Conservation (phyloP, 2,329 filamentous ascomycete species). For the Sporothrix inflata region DNA sequence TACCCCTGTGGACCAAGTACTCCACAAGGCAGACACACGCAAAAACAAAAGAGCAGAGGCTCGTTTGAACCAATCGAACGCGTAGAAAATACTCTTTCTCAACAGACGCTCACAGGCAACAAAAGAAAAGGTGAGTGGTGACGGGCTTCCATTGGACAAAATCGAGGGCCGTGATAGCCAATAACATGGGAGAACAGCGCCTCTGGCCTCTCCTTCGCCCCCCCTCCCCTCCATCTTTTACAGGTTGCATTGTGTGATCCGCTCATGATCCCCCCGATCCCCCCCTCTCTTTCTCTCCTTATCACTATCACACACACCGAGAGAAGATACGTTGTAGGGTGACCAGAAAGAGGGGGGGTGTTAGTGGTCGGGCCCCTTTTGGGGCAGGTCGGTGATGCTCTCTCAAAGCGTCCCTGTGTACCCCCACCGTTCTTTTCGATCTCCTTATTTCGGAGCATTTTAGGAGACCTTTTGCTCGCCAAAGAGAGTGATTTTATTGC, state of each 20-base stretch:
- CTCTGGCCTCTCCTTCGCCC: background rate
- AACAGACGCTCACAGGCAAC: background rate
- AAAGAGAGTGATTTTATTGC: background rate
- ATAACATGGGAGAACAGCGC: background rate
- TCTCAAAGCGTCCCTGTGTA: constrained; percentile 6
- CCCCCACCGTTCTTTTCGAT: background rate
- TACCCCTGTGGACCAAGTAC: too few species aligned
- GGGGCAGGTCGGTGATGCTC: background rate
- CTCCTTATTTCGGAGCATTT: background rate
- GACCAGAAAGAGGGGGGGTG: background rate
- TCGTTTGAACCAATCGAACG: background rate
- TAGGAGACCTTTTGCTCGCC: too few species aligned
- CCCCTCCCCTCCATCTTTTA: background rate
- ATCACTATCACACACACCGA: constrained; percentile 19
- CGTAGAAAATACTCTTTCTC: background rate
- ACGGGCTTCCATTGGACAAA: background rate
- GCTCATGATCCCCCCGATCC: background rate
- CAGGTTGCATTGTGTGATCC: constrained; percentile 4
- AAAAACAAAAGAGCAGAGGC: background rate
- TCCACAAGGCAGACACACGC: background rate
- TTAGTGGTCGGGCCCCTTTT: background rate
- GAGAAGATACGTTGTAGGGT: background rate
- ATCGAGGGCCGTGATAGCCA: background rate
- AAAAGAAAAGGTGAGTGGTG: background rate
- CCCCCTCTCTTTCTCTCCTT: background rate